Base-by-base conservation (phyloP, 106 monocot species). In the Platanthera guangdongensis region DNA sequence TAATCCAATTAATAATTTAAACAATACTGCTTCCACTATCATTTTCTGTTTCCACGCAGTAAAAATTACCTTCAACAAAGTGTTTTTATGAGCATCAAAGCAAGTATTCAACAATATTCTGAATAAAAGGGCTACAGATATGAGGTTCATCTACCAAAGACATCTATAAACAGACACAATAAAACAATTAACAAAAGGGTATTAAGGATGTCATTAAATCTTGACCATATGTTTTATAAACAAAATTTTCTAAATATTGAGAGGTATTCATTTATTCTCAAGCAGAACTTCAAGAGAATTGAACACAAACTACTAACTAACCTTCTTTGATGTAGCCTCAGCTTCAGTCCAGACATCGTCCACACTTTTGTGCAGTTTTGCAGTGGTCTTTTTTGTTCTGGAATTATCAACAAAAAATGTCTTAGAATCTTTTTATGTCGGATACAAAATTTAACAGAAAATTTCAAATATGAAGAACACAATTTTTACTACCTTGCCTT, bases 321-420 rank as follows among this genome's bases (percentile, higher is more conserved):
- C 96, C 93, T 91, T 93, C 81, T 91, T 96, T 39, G 91, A 84
- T 70, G 88, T 86, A 19, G 80, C 84, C 84, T 96, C 96, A 78
- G 93, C 96, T 80, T 93, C 96, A 51, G 79, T 77, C 93, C 85
- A 91, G 73, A 87, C 83, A 73, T 79, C 89, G 85, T 96, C 96
- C 4, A 89, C 86, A 16, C 82, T 91, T 80, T 87, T 93, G 77
- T 85, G 89, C 19, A 96, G 50, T 54, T 89, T 89, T 74, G 93
- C 89, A 52, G 89, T 81, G 18, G 96, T 93, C 81, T 88, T 85
- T 83, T 89, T 93, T 52, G 91, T 93, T 87, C 93, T 96, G 91
- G 84, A 89, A 51, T 80, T 75, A 75, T 59, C 59, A 84, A 72
- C 80, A 82, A 75, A 78, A 15, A 50, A 16, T 47, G 47, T 18